Evolutionary conservation across 2,329 filamentous ascomycete species (phyloP), one percentile per base, ranked within the genome.

Genomic region (Sclerotiophoma versabilis): DNA sequence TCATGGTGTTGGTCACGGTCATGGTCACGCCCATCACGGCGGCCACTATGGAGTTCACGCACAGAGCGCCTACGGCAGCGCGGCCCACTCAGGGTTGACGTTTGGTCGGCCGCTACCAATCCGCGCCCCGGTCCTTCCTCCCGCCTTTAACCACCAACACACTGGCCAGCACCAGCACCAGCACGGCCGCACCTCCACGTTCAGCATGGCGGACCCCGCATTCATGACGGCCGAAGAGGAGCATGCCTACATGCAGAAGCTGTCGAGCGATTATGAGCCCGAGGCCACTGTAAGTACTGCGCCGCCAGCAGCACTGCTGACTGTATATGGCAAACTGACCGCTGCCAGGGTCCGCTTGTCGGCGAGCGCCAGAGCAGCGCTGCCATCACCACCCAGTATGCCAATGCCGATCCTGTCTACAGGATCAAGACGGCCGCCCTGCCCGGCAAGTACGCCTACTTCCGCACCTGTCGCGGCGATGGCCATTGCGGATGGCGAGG

Each of bases 401-500:
- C 92, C 57, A 89, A 90, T 75, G 93, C 92, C 58, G 93, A 98
- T 74, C 87, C 88, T 5, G 80, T 91, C 59, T 96, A 91, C 74
- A 87, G 93, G 44, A 85, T 89, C 54, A 98, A 98, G 81, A 97
- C 93, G 42, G 84, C 86, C 71, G 93, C 87, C 17, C 83, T 99
- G 49, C 89, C 92, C 6, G 83, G 88, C 66, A 91, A 89, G 51
- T 96, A 96, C 75, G 90, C 91, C 17, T 88, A 92, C 72, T 96
- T 93, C 72, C 91, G 95, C 49, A 88, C 88, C 10, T 87, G 96
- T 73, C 88, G 90, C 75, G 93, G 95, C 47, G 93, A 98, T 77
- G 95, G 95, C 54, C 96, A 96, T 73, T 98, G 95, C 77, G 95
- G 93, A 69, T 98, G 95, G 93, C 86, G 93, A 88, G 95, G 93